Base-by-base conservation (phyloP, 768 basidiomycete species). In the Mycena olivaceomarginata region DNA sequence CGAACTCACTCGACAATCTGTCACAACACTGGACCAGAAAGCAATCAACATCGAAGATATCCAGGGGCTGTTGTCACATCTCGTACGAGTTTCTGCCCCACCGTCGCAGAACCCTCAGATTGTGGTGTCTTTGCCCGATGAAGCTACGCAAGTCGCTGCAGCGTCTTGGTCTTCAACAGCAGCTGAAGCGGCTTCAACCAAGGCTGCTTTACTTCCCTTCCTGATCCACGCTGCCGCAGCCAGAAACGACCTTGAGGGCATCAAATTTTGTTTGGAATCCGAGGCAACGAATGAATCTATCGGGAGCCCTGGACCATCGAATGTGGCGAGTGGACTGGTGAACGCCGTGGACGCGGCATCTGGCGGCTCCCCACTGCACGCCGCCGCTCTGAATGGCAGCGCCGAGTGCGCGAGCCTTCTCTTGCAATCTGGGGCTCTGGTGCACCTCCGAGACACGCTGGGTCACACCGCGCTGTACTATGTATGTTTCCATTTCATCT, bases 381-480 rank as follows among this genome's bases (percentile, higher is more conserved):
- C 93, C 18, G 96, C 96, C 2, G 92, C 95, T 40, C 82, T 97
- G 45, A 92, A 93, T 69, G 95, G 96, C 2, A 89, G 90, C 76
- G 75, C 80, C 10, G 85, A 84, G 31, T 86, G 87, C 60, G 88
- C 88, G 11, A 82, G 85, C 48, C 81, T 91, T 43, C 85, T 97
- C 48, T 88, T 97, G 22, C 88, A 91, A 75, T 91, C 92, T 0
- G 96, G 96, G 6, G 95, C 96, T 1, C 86, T 96, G 16, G 96
- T 97, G 25, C 96, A 98, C 83, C 86, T 95, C 11, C 89, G 97
- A 71, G 97, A 98, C 83, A 82, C 85, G 1, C 88, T 97, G 60
- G 97, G 95, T 2, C 96, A 97, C 81, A 97, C 96, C 16, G 91
- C 95, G 4, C 86, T 97, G 18, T 97, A 97, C 84, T 95, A 96